These are phyloP conservation scores for Porpolomopsis calyptriformis DNA, from an alignment of 768 basidiomycete genomes.

Conservation along the genomic window DNA sequence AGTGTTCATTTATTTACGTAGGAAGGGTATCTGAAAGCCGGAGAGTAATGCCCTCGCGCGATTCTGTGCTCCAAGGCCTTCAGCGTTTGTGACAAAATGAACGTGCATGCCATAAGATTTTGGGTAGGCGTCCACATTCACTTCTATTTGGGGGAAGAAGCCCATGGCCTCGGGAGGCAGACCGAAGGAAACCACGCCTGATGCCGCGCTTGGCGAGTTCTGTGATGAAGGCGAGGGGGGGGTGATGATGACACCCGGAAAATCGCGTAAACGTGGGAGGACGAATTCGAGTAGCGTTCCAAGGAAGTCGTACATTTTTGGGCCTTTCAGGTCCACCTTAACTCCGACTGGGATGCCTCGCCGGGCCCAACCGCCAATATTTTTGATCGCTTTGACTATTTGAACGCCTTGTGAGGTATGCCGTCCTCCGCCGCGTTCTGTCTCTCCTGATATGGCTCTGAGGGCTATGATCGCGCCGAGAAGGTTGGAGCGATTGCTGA, in stretches of 20 bases:
- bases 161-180: constrained; percentile 75
- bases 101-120: constrained; percentile 84
- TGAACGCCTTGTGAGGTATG: constrained; percentile 67
- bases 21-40: constrained; percentile 87
- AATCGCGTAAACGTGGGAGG: constrained; percentile 87
- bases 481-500: constrained; percentile 58
- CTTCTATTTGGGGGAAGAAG: constrained; percentile 93
- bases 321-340: constrained; percentile 84
- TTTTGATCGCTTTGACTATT: constrained; percentile 59
- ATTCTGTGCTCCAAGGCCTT: constrained; percentile 84
- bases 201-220: constrained; percentile 64
- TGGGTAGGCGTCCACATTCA: constrained; percentile 86
- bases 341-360: constrained; percentile 74
- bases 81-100: constrained; percentile 83
- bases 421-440: constrained; percentile 58
- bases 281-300: constrained; percentile 86
- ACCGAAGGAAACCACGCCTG: constrained; percentile 86
- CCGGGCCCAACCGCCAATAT: constrained; percentile 74
- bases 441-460: constrained; percentile 80
- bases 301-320: constrained; percentile 92
- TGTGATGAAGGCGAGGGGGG: constrained; percentile 63
- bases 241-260: constrained; percentile 69
- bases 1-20: constrained; percentile 27
- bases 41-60: constrained; percentile 78
- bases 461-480: constrained; percentile 82